Percentiles rank a stretch among this genome's conserved stretches.
Evolutionary conservation across 2,329 filamentous ascomycete species (phyloP).

Genomic region (Alternaria tenuissima): DNA sequence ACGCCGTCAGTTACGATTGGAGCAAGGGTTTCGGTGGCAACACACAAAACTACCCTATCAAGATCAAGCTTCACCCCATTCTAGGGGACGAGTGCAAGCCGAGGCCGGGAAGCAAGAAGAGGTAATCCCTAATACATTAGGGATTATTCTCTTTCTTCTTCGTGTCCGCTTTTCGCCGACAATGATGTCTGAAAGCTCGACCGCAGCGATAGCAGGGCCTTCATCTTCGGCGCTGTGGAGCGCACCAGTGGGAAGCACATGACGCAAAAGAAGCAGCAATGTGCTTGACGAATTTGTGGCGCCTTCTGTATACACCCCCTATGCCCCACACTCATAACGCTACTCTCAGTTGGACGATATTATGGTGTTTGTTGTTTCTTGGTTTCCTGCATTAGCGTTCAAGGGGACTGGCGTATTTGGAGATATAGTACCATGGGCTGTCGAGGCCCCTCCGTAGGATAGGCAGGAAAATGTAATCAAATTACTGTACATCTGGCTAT

Average conservation of each 20-base stretch:
- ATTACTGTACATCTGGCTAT: background rate
- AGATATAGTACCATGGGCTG: conserved; percentile 2
- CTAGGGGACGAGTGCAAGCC: conserved; percentile 61
- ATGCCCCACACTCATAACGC: background rate
- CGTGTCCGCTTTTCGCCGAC: background rate
- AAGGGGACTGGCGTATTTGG: conserved; percentile 4
- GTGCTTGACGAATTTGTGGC: background rate
- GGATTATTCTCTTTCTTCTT: background rate
- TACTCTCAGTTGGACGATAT: background rate
- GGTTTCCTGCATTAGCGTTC: conserved; percentile 7
- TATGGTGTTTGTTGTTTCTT: conserved; percentile 4
- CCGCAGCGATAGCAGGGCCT: background rate
- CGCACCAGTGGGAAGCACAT: background rate
- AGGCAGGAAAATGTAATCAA: background rate
- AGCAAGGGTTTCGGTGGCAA: conserved; percentile 93
- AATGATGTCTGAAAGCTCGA: background rate
- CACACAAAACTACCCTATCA: conserved; percentile 65
- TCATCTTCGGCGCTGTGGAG: background rate
- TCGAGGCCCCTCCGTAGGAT: background rate
- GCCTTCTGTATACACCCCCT: background rate
- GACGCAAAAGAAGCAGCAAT: background rate
- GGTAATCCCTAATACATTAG: conserved; percentile 38
- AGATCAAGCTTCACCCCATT: conserved; percentile 61
- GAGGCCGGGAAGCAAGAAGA: conserved; percentile 57
- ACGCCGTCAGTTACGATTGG: conserved; percentile 95